Evolutionary conservation across 2,329 filamentous ascomycete species (phyloP).

Genomic region (Pyrenophora graminea): DNA sequence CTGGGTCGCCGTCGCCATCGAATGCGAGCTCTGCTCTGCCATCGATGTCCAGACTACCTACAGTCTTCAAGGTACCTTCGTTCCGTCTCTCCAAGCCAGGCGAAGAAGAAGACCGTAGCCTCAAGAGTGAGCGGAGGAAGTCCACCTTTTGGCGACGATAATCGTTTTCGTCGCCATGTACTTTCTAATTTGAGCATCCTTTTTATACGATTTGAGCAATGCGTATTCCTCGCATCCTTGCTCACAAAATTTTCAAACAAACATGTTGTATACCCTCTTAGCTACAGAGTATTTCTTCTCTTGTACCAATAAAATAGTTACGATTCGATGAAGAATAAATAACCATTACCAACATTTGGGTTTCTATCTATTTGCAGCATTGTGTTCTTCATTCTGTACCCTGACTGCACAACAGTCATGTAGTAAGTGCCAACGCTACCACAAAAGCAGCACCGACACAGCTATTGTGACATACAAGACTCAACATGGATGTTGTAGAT

Average conservation of each 20-base stretch:
- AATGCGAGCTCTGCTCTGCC: neutral
- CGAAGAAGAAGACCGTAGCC: conserved; percentile 9
- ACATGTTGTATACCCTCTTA: conserved; percentile 26
- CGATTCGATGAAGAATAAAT: neutral
- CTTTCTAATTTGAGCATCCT: no score
- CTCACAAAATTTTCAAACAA: conserved; percentile 5
- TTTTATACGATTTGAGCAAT: no score
- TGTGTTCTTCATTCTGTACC: neutral
- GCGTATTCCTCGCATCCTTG: neutral
- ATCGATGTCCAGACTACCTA: conserved; percentile 10
- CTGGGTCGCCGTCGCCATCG: neutral
- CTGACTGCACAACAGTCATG: neutral
- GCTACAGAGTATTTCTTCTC: neutral
- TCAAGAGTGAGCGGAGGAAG: conserved; percentile 18
- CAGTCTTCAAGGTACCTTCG: conserved; percentile 10
- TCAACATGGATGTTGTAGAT: neutral
- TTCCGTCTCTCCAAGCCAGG: conserved; percentile 6
- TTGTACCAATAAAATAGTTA: neutral
- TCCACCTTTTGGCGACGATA: conserved; percentile 18
- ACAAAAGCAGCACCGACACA: conserved; percentile 1
- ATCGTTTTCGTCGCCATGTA: neutral
- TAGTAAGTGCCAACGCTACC: neutral
- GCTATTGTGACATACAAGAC: neutral
- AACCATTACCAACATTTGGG: neutral
- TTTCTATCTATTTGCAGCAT: neutral